Evolutionary conservation across 192 early-diverging fungal genomes (phyloP), one percentile per base, ranked within the genome.

Genomic region (Coemansia sp.): DNA sequence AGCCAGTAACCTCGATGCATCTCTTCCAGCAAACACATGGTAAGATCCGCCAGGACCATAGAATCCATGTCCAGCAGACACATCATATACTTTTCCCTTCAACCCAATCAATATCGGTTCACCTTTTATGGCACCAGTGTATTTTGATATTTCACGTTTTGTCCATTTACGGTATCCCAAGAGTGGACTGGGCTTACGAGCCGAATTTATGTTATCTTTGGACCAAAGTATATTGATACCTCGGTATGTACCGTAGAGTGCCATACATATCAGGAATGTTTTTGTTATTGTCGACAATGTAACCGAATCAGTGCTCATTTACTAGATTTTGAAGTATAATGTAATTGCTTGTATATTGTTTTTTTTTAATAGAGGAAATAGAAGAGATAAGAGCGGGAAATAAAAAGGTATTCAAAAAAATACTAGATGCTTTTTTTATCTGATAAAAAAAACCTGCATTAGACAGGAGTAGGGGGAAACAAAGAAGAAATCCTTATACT

Each of bases 21-120:
- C 95, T 3, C 87, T 80, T 4, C 95, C 95, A 9, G 93, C 91
- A 85, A 96, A 98, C 77, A 93, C 92, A 26, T 83, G 89, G 60
- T 98, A 98, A 23, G 88, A 85, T 1, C 90, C 87, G 15, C 56
- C 73, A 30, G 95, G 89, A 0, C 93, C 95, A 58, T 98, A 98
- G 67, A 98, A 98, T 28, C 78, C 81, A n/a, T 81, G 75, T 6
- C 93, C 91, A 9, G 70, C 60, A 0, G 89, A 83, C 9, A 98
- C 95, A 60, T 98, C 94, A 67, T 85, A 98, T 13, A 98, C 89
- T 19, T 83, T 83, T 10, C 92, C 89, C 44, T 84, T 83, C 5
- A 96, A 81, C 1, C 78, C 91, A 66, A 96, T 84, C 18, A 87
- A 83, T 27, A 98, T 90, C 8, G 78, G 77, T 3, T 74, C 72